Base-by-base conservation (phyloP, 1,139 yeast genomes). In the Geotrichum macrosporum region DNA sequence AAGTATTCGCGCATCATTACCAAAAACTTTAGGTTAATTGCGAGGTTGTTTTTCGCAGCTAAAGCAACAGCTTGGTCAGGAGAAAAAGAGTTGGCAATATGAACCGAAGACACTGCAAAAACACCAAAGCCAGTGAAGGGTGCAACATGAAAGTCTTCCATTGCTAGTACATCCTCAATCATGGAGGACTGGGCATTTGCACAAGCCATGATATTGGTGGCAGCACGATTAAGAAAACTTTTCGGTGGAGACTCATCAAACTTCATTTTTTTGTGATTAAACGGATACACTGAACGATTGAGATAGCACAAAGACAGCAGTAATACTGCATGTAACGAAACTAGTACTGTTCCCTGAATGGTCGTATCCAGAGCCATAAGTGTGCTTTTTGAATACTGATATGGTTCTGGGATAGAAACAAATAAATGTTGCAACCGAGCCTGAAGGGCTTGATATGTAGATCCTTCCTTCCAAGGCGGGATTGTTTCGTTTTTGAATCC, bases 41-140 rank as follows among this genome's bases (percentile, higher is more conserved):
- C 65, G 19, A 66, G 55, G 38, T 61, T 58, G 48, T 61, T 62
- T 46, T 63, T 62, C 2, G 70, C 69, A 24, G 55, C 52, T 5
- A 56, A 55, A 0, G 67, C 59, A 12, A 63, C 53, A 2, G 53
- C 57, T 2, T 61, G 52, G 44, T 64, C 65, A 5, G 56, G 40
- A 1, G 68, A 60, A 46, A 65, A 64, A 4, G 67, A 63, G 46
- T 63, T 58, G 34, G 65, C 67, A 31, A 66, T 62, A 36, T 66
- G 69, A 13, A 63, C 66, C 1, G 66, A 63, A 1, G 69, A 65
- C 2, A 66, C 59, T 15, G 66, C 58, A 47, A 63, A 65, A 5
- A 65, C 65, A 29, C 67, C 64, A 50, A 62, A 66, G 6, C 66
- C 66, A 18, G 65, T 60, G 50, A 66, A 66, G 3, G 70, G 68